Evolutionary conservation across 164 flowering plant genomes (phyloP), one percentile per base, ranked within the genome.

Genomic region (Cinnamomum chago): DNA sequence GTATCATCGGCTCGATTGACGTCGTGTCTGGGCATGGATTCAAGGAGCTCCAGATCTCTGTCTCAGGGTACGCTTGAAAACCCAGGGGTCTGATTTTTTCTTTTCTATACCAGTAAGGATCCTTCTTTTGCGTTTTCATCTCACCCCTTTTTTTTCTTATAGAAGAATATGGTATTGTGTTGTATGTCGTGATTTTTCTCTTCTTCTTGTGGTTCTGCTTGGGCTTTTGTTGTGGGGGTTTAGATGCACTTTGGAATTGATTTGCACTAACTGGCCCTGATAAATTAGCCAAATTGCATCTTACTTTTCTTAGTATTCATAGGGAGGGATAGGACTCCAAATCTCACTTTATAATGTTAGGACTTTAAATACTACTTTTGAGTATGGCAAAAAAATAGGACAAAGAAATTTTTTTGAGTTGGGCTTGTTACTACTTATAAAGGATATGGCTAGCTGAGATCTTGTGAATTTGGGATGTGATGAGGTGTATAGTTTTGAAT

Each of bases 21-120:
- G 2, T 92, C 97, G 23, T 91, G 98, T 76, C 92, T 95, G 18
- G 93, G 94, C n/a, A 62, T 85, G 0, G 97, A 90, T 76, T 75
- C 97, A 22, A 82, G 62, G 74, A 84, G 82, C 81, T 89, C 94
- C 51, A 86, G 97, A 75, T 90, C 98, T 50, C 71, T 95, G 88
- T 90, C 93, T 86, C 93, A 91, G 97, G 97, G 97, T 94, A 91
- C 88, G 95, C 87, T 90, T 71, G 89, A 90, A 71, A 88, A 85
- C 76, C 97, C 98, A 77, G 98, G 97, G 79, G 96, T 94, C 89
- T 94, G 97, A 94, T 84, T 17, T 55, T 55, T 40, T 55, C 20
- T 67, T 74, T 74, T 80, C 77, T 75, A 65, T 84, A 78, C 86
- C 84, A 77, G 92, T 90, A 89, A 90, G 92, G 85, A 82, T 79